These are phyloP conservation scores for Xerocomus cyaneibrunnescens DNA, from an alignment of 1,284 basidiomycete genomes.

Conservation along the genomic window DNA sequence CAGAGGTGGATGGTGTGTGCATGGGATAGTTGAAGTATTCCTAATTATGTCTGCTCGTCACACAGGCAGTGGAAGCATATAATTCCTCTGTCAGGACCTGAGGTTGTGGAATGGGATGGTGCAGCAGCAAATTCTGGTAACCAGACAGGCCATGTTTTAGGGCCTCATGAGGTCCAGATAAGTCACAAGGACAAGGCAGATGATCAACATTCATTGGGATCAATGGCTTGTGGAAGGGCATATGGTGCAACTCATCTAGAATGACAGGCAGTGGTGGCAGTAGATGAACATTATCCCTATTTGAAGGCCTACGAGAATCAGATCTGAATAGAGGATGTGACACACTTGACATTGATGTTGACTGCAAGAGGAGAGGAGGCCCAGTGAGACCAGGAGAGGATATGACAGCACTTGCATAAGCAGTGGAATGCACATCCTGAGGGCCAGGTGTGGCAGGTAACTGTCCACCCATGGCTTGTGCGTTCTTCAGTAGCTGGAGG, in stretches of 20 bases:
- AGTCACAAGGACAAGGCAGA: conserved; percentile 56
- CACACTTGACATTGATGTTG: conserved; percentile 37
- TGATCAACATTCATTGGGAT: conserved; percentile 85
- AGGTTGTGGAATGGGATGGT: conserved; percentile 63
- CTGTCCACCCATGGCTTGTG: conserved; percentile 76
- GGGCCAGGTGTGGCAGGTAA: conserved; percentile 85
- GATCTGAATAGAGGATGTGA: conserved; percentile 58
- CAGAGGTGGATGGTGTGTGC: conserved; percentile 52
- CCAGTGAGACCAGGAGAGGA: conserved; percentile 64
- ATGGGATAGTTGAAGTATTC: conserved; percentile 54
- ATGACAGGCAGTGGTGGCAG: conserved; percentile 73
- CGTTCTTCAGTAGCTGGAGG: conserved; percentile 74
- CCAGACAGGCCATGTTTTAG: conserved; percentile 49
- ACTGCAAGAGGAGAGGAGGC: conserved; percentile 60
- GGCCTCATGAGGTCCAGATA: conserved; percentile 47
- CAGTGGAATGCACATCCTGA: conserved; percentile 93
- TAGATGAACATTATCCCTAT: conserved; percentile 53
- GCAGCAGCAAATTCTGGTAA: conserved; percentile 57
- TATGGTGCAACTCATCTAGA: conserved; percentile 65
- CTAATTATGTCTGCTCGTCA: conserved; percentile 41
- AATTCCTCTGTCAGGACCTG: conserved; percentile 49
- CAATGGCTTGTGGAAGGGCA: conserved; percentile 65
- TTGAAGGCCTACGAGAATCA: conserved; percentile 58
- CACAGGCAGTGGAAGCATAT: conserved; percentile 40
- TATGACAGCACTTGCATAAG: conserved; percentile 77